phyloP scores from a whole-genome alignment of 2,329 filamentous ascomycete species.

The Venturia asperata region DNA sequence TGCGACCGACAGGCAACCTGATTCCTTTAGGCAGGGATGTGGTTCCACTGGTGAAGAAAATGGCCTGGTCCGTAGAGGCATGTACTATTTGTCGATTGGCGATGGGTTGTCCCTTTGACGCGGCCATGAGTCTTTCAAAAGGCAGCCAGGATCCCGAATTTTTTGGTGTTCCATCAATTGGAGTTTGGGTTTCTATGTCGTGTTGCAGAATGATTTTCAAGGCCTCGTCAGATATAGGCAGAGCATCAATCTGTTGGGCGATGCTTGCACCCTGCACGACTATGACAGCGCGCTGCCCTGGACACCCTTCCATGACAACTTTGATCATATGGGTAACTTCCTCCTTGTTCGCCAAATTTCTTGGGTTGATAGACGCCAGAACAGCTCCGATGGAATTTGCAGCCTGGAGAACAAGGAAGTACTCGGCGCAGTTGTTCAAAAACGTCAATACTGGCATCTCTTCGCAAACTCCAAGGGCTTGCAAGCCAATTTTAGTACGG shows the following conservation, averaged over 20 bases:
- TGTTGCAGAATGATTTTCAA: constrained; percentile 11
- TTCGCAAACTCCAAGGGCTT: background rate
- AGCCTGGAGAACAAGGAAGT: constrained; percentile 10
- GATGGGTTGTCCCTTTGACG: background rate
- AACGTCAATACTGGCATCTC: constrained; percentile 15
- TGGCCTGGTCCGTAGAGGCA: background rate
- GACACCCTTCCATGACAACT: background rate
- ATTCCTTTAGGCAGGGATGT: constrained; percentile 25
- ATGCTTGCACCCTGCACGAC: background rate
- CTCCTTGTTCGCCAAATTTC: constrained; percentile 15
- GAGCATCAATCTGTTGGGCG: constrained; percentile 4
- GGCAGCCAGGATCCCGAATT: background rate
- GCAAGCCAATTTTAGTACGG: background rate
- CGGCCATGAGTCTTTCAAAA: constrained; percentile 9
- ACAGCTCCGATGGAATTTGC: background rate
- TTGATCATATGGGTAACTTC: constrained; percentile 20
- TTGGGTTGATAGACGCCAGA: constrained; percentile 17
- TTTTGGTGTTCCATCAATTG: background rate
- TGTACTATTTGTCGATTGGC: background rate
- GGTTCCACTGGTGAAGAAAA: constrained; percentile 26
- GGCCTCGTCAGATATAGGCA: background rate
- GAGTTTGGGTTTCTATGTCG: background rate
- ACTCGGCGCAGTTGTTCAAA: constrained; percentile 16
- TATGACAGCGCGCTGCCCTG: background rate
- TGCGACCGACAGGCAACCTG: background rate